These are phyloP conservation scores for Elongisporangium anandrum DNA, from an alignment of 352 stramenopile genomes.

Conservation along the genomic window DNA sequence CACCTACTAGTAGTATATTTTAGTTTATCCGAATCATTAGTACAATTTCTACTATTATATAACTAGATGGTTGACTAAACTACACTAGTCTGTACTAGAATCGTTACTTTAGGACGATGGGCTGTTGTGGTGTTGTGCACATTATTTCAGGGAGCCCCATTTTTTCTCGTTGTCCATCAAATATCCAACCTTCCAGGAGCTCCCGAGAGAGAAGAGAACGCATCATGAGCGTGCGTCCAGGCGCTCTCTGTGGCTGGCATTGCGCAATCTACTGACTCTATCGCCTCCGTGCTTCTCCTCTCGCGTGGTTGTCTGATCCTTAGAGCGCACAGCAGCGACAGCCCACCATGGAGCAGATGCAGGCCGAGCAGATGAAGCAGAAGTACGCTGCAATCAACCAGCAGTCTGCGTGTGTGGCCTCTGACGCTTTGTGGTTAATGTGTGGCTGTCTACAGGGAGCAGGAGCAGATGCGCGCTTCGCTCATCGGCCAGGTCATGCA, in stretches of 20 bases:
- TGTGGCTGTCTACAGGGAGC: constrained; percentile 28
- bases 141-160: neutral
- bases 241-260: neutral
- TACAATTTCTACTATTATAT: too few species aligned
- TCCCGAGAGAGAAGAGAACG: neutral
- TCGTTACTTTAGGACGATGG: too few species aligned
- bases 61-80: too few species aligned
- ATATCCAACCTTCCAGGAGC: neutral
- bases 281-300: neutral
- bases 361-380: constrained; percentile 82
- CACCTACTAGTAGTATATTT: too few species aligned
- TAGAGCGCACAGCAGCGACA: constrained; percentile 10
- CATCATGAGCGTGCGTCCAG: constrained; percentile 22
- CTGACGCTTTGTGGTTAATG: neutral
- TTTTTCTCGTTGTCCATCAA: neutral
- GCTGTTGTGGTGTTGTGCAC: neutral
- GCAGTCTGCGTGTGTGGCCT: neutral
- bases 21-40: too few species aligned
- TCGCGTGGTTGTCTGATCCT: neutral
- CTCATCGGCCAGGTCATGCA: constrained; percentile 76
- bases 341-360: constrained; percentile 73
- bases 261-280: neutral
- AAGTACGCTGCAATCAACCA: constrained; percentile 35
- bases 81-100: too few species aligned
- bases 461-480: constrained; percentile 79